Evolutionary conservation across 1,284 basidiomycete genomes (phyloP).

Genomic region (Ceratorhiza oryzae-sativae): DNA sequence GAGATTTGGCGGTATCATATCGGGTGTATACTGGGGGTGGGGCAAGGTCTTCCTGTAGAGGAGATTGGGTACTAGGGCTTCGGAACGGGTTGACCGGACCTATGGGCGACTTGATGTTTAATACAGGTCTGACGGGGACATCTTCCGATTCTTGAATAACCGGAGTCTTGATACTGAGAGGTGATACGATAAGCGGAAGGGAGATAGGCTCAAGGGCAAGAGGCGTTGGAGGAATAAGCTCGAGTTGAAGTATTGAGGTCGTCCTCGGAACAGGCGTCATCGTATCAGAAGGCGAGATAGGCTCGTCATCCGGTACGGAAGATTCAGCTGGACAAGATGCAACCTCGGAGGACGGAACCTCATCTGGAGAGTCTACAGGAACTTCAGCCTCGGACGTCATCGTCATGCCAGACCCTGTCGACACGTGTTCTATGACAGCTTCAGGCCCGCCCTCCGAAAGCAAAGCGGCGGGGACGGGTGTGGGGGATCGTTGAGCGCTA

Average conservation of each 20-base stretch:
- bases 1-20: constrained; percentile 3
- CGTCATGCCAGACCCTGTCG: background rate
- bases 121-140: background rate
- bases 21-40: constrained; percentile 7
- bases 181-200: background rate
- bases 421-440: constrained; percentile 16
- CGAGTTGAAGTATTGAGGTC: background rate
- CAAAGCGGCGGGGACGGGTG: background rate
- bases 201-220: background rate
- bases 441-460: no score
- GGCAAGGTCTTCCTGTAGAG: background rate
- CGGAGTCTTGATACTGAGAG: background rate
- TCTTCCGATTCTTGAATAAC: background rate
- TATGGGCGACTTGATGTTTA: constrained; percentile 4
- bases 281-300: background rate
- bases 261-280: background rate
- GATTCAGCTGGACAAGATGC: constrained; percentile 5
- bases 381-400: background rate
- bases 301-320: constrained; percentile 3
- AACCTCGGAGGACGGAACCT: background rate
- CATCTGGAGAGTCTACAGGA: background rate
- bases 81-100: background rate
- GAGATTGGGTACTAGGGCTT: background rate
- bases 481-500: constrained; percentile 6
- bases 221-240: background rate